Evolutionary conservation across 2,329 filamentous ascomycete species (phyloP), one percentile per base, ranked within the genome.

Genomic region (Nemania bipapillata): DNA sequence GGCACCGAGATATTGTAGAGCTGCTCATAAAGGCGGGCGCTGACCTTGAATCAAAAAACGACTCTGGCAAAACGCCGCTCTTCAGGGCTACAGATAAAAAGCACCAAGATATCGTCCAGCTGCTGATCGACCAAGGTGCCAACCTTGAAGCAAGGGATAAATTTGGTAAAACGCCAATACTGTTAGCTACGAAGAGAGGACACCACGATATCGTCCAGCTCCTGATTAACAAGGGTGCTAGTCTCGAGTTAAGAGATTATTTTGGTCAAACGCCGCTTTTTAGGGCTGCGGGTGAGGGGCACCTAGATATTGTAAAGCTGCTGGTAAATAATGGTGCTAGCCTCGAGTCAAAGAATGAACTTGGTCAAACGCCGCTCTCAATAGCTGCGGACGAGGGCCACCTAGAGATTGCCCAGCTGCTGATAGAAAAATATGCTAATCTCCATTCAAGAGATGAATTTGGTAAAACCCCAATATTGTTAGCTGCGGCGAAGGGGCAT

Each of bases 191-290:
- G 4, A 4, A 15, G 11, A 32, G 24, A 3, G 50, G 37, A n/a
- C 50, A 63, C 22, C 22, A 24, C 28, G 49, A 63, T 9, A 20
- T 26, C 4, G n/a, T 37, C 2, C 22, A 56, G 40, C 37, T 45
- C n/a, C 35, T 62, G 20, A 4, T 5, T 61, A 1, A 72, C 74
- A 49, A 49, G 12, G 47, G 47, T 4, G 47, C 22, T 11, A 9
- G 28, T 12, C 5, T 50, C n/a, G 22, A 50, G 4, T 50, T 11
- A 3, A 26, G 15, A 12, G 47, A 50, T 15, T 11, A 1, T 5
- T 50, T 1, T 50, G 47, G 47, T 28, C 28, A 1, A 22, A 50
- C 47, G 12, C 47, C 47, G 47, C 9, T 50, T 26, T 50, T 12
- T 4, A 11, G 47, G 22, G 47, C 47, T 15, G 17, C 2, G 12